Conservation (phyloP, 78 protist species). For the Cavenderia fasciculata region DNA sequence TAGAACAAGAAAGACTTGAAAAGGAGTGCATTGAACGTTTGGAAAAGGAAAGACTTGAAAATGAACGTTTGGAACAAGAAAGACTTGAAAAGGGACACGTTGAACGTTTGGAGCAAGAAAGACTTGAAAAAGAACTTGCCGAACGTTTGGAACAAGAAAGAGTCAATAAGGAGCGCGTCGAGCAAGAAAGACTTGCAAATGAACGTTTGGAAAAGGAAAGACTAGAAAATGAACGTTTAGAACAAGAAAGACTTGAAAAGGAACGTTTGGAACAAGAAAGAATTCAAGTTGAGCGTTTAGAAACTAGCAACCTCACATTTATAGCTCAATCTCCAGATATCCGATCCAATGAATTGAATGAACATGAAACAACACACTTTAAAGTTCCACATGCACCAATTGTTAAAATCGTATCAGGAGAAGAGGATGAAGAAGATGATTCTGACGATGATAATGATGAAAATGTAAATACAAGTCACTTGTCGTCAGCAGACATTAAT, state of each 20-base stretch:
- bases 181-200: not conserved
- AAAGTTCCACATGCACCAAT: not conserved
- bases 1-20: not conserved
- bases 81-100: slow-evolving; percentile 6
- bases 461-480: too few species aligned
- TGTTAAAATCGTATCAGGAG: slow-evolving; percentile 32
- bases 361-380: not conserved
- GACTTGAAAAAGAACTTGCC: slow-evolving; percentile 7
- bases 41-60: not conserved
- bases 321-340: not conserved
- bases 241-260: slow-evolving; percentile 9
- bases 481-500: not conserved
- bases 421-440: slow-evolving; percentile 56
- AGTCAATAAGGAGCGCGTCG: not conserved
- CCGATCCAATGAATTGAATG: not conserved
- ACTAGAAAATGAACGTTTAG: not conserved
- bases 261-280: not conserved
- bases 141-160: not conserved
- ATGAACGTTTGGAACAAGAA: not conserved
- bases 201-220: not conserved
- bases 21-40: not conserved
- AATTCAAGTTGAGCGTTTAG: not conserved
- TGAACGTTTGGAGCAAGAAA: not conserved
- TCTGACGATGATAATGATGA: slow-evolving; percentile 14
- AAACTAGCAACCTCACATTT: not conserved